Base-by-base conservation (phyloP, 345 rosid species). In the Sisymbrium irio region DNA sequence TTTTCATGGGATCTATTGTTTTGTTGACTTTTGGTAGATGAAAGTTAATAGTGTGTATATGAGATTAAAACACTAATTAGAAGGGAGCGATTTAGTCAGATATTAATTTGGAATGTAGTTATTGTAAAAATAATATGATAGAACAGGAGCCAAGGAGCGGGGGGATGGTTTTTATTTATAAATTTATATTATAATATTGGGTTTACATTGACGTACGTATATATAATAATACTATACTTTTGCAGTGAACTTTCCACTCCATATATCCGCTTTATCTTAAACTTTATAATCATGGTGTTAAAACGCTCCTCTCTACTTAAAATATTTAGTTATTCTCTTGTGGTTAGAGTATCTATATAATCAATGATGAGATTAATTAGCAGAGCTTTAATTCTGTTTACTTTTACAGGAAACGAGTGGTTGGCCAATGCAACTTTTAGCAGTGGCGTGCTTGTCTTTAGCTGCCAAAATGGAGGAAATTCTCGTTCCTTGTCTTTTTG, bases 391-490 rank as follows among this genome's bases (percentile, higher is more conserved):
- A 36, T 39, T 62, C n/a, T 51, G 62, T 32, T 6, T 15, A 19
- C 13, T 53, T 37, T 70, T 22, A 53, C 88, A 90, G 98, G 83
- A 84, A 75, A 78, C 79, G 14, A 73, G 80, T 33, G 96, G 91
- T 63, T 92, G 99, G 99, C 97, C 93, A 63, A 65, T 84, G 90
- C 99, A 95, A 64, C 99, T 95, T 62, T 73, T 95, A 75, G 83
- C 97, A 11, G 86, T 85, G 44, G 93, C 97, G 62, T 95, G 99
- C 86, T 75, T 95, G 86, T 95, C 99, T 13, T 65, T 95, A 76
- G 99, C 99, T 19, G 99, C 97, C 0, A 95, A 95, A 79, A 88
- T 95, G 97, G 99, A 95, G 97, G 99, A 92, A 80, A 83, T 89
- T 63, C 84, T 87, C 65, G 99, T 85, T 88, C 99, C 97, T 73